These are phyloP conservation scores for Malus sieversii DNA, from an alignment of 306 rosid species.

Conservation along the genomic window DNA sequence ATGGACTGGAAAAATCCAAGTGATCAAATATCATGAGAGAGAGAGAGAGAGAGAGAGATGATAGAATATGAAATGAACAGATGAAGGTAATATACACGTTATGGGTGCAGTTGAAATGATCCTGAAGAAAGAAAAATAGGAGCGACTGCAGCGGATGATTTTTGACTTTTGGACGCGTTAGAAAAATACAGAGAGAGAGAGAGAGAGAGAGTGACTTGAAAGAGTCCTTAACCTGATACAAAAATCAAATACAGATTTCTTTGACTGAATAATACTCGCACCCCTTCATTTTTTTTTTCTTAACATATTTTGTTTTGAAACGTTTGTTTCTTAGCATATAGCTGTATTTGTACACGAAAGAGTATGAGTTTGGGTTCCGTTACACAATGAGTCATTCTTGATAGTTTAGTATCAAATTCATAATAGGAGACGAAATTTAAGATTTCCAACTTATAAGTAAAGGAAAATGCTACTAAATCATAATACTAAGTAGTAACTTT, in stretches of 20 bases:
- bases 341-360: too few species aligned
- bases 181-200: neutral
- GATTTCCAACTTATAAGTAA: too few species aligned
- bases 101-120: neutral
- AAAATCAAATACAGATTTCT: neutral
- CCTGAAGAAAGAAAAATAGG: neutral
- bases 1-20: neutral
- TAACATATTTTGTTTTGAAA: too few species aligned
- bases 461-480: too few species aligned
- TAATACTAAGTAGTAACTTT: too few species aligned
- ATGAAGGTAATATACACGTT: neutral
- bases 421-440: too few species aligned
- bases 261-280: neutral
- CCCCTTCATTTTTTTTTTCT: neutral
- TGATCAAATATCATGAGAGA: neutral
- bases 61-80: neutral
- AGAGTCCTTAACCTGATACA: slow-evolving; percentile 9
- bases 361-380: too few species aligned
- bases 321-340: too few species aligned
- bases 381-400: too few species aligned
- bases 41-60: neutral
- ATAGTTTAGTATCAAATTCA: too few species aligned
- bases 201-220: neutral
- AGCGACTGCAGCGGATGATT: neutral
- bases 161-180: slow-evolving; percentile 17